A percentile compares a stretch with the other conserved stretches of the same genome.
Evolutionary conservation across 768 basidiomycete genomes (phyloP).

Genomic region (Tulasnella sp.): DNA sequence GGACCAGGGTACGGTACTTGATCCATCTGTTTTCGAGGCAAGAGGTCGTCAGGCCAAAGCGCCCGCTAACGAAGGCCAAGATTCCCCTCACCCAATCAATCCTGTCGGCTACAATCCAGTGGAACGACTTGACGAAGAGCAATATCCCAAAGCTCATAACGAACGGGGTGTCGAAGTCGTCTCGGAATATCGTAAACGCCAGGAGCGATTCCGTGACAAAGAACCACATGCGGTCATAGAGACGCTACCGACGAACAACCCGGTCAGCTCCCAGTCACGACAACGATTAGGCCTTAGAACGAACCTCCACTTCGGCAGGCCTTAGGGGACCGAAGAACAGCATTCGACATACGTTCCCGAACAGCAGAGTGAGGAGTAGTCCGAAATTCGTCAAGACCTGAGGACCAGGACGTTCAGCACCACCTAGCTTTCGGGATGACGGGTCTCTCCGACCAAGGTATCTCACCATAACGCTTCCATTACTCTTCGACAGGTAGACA

Average conservation of each 20-base stretch:
- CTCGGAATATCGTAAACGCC: conserved; percentile 94
- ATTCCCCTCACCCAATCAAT: conserved; percentile 74
- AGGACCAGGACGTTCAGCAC: neutral
- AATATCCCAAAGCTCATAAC: conserved; percentile 90
- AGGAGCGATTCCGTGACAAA: conserved; percentile 94
- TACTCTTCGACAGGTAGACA: conserved; percentile 86
- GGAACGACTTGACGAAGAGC: conserved; percentile 92
- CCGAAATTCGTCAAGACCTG: conserved; percentile 89
- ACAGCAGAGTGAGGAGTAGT: conserved; percentile 60
- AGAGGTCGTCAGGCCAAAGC: neutral
- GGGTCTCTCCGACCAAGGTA: neutral
- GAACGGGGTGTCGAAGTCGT: conserved; percentile 89
- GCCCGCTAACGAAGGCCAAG: neutral
- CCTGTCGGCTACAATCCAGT: conserved; percentile 91
- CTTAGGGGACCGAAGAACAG: conserved; percentile 88
- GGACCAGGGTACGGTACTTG: conserved; percentile 85
- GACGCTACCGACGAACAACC: conserved; percentile 45
- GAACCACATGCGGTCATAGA: conserved; percentile 95
- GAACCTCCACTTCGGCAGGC: conserved; percentile 83
- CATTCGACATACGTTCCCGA: conserved; percentile 66
- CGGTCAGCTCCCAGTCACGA: neutral
- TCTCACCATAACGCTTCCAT: conserved; percentile 79
- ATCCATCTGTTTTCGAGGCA: conserved; percentile 63
- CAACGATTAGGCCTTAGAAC: conserved; percentile 17
- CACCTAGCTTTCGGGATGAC: conserved; percentile 6